A percentile compares a stretch with the other conserved stretches of the same genome.
These are phyloP conservation scores for Suillus tomentosus DNA, from an alignment of 768 basidiomycete genomes.

Conservation along the genomic window DNA sequence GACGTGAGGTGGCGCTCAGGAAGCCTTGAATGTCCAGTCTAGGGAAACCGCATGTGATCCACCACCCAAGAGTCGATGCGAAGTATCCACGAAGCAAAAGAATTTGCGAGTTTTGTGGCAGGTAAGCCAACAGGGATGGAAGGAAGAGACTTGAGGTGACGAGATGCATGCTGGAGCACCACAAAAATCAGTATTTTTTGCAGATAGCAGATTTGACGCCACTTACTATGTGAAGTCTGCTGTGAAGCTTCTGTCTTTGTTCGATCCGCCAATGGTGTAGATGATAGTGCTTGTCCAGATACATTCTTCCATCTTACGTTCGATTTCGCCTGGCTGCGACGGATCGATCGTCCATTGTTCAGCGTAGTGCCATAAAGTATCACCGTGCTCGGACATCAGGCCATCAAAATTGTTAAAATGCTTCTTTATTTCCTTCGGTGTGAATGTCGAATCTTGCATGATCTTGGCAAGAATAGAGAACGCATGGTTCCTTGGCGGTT, in stretches of 20 bases:
- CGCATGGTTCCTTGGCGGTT: constrained; percentile 28
- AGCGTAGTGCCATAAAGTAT: constrained; percentile 23
- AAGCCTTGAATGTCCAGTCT: constrained; percentile 33
- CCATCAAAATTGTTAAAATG: constrained; percentile 24
- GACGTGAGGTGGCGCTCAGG: constrained; percentile 22
- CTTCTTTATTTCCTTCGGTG: constrained; percentile 9
- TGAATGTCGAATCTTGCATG: constrained; percentile 45
- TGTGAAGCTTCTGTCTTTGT: constrained; percentile 48
- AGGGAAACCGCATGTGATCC: constrained; percentile 33
- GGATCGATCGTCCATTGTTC: constrained; percentile 46
- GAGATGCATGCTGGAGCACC: constrained; percentile 26
- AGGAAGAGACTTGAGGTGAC: constrained; percentile 35
- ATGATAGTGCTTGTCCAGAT: constrained; percentile 55
- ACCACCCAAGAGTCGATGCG: constrained; percentile 26
- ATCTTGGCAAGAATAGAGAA: constrained; percentile 57
- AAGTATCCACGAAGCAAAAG: constrained; percentile 35
- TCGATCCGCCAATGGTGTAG: constrained; percentile 59
- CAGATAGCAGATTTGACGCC: background rate
- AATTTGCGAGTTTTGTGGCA: constrained; percentile 21
- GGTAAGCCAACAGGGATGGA: constrained; percentile 24
- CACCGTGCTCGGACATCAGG: background rate
- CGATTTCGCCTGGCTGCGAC: constrained; percentile 38
- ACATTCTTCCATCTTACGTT: constrained; percentile 65
- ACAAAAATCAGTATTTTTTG: background rate
- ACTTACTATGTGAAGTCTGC: constrained; percentile 54